Evolutionary conservation across 805 yeast species (phyloP).

Genomic region (Tetrapisispora arboricola): DNA sequence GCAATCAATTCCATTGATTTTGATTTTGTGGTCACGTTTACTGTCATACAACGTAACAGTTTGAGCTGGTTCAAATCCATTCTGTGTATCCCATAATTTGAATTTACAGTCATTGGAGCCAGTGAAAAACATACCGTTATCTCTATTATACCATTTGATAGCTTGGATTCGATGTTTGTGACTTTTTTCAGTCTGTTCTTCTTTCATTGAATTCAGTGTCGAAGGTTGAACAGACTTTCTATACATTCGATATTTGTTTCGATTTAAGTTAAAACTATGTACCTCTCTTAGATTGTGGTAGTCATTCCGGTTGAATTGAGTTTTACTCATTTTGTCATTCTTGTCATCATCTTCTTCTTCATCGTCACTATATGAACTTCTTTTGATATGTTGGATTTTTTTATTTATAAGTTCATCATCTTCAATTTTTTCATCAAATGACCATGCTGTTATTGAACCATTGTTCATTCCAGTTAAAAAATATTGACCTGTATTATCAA

Average conservation of each 20-base stretch:
- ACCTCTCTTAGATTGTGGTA: conserved; percentile 6
- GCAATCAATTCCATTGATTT: conserved; percentile 54
- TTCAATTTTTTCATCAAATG: conserved; percentile 16
- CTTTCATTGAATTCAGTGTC: neutral
- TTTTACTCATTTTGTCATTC: no score
- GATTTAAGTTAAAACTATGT: conserved; percentile 15
- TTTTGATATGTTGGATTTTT: conserved; percentile 16
- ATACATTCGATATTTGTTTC: conserved; percentile 16
- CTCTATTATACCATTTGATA: conserved; percentile 81
- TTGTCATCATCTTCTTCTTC: neutral
- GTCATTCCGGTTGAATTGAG: neutral
- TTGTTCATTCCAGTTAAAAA: conserved; percentile 20
- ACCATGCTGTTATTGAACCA: conserved; percentile 29
- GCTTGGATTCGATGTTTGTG: conserved; percentile 56
- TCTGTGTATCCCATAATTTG: conserved; percentile 71
- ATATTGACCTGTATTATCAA: conserved; percentile 13
- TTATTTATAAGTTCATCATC: conserved; percentile 8
- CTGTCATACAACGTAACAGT: conserved; percentile 34
- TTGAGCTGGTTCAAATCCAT: conserved; percentile 48
- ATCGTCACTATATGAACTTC: neutral
- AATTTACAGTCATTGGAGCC: conserved; percentile 72
- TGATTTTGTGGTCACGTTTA: conserved; percentile 40
- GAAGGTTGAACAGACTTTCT: conserved; percentile 8
- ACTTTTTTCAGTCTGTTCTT: neutral
- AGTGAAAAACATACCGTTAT: conserved; percentile 75